Evolutionary conservation across 495 filamentous ascomycete species (phyloP).

Genomic region (Pyrenopolyporus hunteri): DNA sequence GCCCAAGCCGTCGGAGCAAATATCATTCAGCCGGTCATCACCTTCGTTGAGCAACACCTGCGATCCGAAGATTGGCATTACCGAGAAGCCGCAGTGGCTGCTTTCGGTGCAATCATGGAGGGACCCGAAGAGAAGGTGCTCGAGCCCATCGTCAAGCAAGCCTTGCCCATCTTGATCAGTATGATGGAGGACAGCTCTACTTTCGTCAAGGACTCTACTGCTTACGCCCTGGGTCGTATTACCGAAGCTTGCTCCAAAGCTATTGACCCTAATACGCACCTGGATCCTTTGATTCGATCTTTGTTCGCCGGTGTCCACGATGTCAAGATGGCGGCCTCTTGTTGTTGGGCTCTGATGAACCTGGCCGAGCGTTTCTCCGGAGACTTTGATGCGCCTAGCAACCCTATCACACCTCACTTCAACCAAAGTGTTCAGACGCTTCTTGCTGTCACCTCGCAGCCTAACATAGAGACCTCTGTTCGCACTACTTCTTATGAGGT

Average conservation of each 20-base stretch:
- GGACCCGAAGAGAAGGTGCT: slow-evolving; percentile 88
- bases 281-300: slow-evolving; percentile 80
- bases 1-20: slow-evolving; percentile 83
- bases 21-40: slow-evolving; percentile 81
- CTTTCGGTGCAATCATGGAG: slow-evolving; percentile 99
- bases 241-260: slow-evolving; percentile 88
- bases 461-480: slow-evolving; percentile 87
- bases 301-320: slow-evolving; percentile 92
- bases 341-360: slow-evolving; percentile 99
- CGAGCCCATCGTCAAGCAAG: slow-evolving; percentile 92
- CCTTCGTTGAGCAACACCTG: slow-evolving; percentile 90
- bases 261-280: slow-evolving; percentile 81
- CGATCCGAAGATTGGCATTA: slow-evolving; percentile 89
- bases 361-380: slow-evolving; percentile 93
- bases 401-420: slow-evolving; percentile 90
- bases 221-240: slow-evolving; percentile 93
- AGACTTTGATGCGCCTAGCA: slow-evolving; percentile 74
- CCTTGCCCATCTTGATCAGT: slow-evolving; percentile 81
- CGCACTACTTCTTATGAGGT: slow-evolving; percentile 99
- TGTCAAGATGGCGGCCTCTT: slow-evolving; percentile 95
- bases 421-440: slow-evolving; percentile 87
- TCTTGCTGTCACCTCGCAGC: slow-evolving; percentile 80
- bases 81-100: slow-evolving; percentile 93
- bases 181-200: slow-evolving; percentile 96
- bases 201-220: slow-evolving; percentile 95